Percentiles rank a stretch among this genome's conserved stretches.
These are phyloP conservation scores for Alternaria angustiovoidea DNA, from an alignment of 2,329 filamentous ascomycete species.

Conservation along the genomic window DNA sequence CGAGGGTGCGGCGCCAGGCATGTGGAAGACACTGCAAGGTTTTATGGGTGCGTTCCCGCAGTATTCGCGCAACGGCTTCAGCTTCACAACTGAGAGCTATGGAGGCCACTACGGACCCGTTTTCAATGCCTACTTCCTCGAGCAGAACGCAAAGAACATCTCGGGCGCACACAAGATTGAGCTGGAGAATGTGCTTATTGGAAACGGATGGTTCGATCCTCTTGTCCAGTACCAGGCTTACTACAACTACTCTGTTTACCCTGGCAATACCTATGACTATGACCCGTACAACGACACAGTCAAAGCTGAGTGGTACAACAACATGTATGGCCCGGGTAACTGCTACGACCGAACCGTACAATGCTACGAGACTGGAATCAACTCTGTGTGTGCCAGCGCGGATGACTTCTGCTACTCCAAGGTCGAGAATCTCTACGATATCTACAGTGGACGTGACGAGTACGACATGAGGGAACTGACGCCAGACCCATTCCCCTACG, in stretches of 20 bases:
- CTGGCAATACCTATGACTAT: slow-evolving; percentile 66
- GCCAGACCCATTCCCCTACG: slow-evolving; percentile 66
- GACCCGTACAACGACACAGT: slow-evolving; percentile 60
- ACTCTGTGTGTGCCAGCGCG: slow-evolving; percentile 62
- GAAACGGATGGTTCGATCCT: slow-evolving; percentile 67
- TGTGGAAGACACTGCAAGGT: slow-evolving; percentile 69
- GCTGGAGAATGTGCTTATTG: slow-evolving; percentile 62
- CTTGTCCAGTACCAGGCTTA: slow-evolving; percentile 65
- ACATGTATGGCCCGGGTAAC: slow-evolving; percentile 67
- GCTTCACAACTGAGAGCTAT: slow-evolving; percentile 65
- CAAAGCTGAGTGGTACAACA: slow-evolving; percentile 64
- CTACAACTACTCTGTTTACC: slow-evolving; percentile 65
- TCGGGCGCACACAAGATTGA: slow-evolving; percentile 58
- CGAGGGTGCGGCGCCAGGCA: slow-evolving; percentile 62
- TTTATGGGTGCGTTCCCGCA: slow-evolving; percentile 68
- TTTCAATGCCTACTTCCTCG: slow-evolving; percentile 60
- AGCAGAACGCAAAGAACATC: slow-evolving; percentile 56
- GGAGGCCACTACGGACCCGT: slow-evolving; percentile 67
- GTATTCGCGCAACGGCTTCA: slow-evolving; percentile 58
- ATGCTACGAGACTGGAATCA: slow-evolving; percentile 62
- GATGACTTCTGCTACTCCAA: slow-evolving; percentile 64
- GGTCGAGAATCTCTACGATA: slow-evolving; percentile 63
- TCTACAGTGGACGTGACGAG: slow-evolving; percentile 63
- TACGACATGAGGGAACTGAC: slow-evolving; percentile 67
- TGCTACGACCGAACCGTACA: slow-evolving; percentile 65